phyloP scores from a whole-genome alignment of 2,329 filamentous ascomycete genomes.

The Aspergillus ustus region DNA sequence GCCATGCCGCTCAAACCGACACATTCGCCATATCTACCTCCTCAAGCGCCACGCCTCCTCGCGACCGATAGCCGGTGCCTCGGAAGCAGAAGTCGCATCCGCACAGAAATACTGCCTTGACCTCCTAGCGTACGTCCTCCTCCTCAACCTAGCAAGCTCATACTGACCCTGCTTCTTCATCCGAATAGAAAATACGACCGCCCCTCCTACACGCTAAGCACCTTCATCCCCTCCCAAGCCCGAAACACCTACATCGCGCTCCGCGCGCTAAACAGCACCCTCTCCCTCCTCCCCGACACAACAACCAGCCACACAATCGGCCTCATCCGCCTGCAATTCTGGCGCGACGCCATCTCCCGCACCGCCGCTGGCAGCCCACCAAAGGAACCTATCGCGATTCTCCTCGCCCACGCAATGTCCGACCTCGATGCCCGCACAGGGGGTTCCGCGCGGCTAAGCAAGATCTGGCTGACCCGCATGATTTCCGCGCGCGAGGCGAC shows the following conservation, averaged over 20 bases:
- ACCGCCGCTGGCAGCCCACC: constrained; percentile 79
- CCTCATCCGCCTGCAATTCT: constrained; percentile 90
- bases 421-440: constrained; percentile 55
- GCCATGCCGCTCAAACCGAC: constrained; percentile 25
- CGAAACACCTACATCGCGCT: constrained; percentile 88
- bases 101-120: constrained; percentile 64
- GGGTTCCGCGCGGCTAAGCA: constrained; percentile 59
- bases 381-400: constrained; percentile 86
- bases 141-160: neutral
- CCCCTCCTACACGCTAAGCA: constrained; percentile 82
- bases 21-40: constrained; percentile 19
- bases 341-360: constrained; percentile 81
- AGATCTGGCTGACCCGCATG: constrained; percentile 76
- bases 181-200: constrained; percentile 77
- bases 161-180: constrained; percentile 6
- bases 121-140: constrained; percentile 55
- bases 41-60: constrained; percentile 33
- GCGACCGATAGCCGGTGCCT: constrained; percentile 27
- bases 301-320: constrained; percentile 88
- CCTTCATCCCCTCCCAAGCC: constrained; percentile 76
- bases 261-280: constrained; percentile 89
- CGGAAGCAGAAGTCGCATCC: constrained; percentile 56
- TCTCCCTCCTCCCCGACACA: constrained; percentile 85
- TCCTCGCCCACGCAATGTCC: constrained; percentile 74
- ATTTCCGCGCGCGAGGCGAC: constrained; percentile 81